Conservation (phyloP, 768 basidiomycete genomes). For the Serendipita sp. region DNA sequence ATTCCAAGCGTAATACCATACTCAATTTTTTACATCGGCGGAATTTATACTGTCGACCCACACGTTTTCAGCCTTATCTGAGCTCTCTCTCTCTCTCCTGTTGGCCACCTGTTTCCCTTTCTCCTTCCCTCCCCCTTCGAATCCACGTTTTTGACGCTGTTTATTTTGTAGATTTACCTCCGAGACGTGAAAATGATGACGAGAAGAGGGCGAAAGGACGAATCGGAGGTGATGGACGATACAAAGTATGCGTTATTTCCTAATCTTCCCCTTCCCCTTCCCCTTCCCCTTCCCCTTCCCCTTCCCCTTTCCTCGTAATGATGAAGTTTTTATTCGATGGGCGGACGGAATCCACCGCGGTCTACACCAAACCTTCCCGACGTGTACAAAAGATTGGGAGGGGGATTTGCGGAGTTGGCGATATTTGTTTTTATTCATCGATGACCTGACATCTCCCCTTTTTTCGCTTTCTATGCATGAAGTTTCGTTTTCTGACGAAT, state of each 20-base stretch:
- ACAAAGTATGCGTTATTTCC: neutral
- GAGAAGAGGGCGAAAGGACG: too few species aligned
- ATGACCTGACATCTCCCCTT: neutral
- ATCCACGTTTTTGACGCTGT: neutral
- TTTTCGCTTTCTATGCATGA: neutral
- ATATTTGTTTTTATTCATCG: conserved; percentile 2
- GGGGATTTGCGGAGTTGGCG: neutral
- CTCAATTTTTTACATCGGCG: neutral
- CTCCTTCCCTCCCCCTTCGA: neutral
- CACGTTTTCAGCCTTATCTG: conserved; percentile 6
- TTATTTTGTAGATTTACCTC: neutral
- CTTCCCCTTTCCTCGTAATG: neutral
- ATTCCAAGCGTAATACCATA: conserved; percentile 1
- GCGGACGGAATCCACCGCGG: neutral
- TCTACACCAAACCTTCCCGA: neutral
- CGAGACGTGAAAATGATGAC: neutral
- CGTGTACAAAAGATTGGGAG: neutral
- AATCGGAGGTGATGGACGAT: too few species aligned
- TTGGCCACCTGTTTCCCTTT: neutral
- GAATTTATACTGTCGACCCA: conserved; percentile 1
- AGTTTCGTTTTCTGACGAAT: too few species aligned
- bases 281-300: too few species aligned
- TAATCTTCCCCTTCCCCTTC: too few species aligned
- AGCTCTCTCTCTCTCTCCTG: neutral
- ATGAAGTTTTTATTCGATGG: conserved; percentile 3